Percentiles rank a stretch among this genome's conserved stretches.
Conservation (phyloP, 2,329 filamentous ascomycete genomes). For the Botrytis medusae region DNA sequence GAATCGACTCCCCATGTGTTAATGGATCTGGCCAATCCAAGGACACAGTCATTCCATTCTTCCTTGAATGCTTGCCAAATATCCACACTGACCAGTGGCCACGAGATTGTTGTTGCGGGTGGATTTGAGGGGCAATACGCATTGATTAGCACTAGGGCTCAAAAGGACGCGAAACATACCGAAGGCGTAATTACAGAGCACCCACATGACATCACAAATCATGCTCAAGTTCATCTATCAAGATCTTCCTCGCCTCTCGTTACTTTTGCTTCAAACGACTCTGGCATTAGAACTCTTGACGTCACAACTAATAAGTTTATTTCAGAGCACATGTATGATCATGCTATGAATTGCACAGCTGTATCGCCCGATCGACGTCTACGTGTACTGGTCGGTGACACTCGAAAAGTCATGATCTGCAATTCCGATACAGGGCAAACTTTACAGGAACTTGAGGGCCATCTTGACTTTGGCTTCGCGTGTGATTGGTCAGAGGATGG, state of each 20-base stretch:
- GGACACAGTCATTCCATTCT: constrained; percentile 31
- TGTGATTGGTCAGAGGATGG: constrained; percentile 80
- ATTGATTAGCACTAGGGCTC: constrained; percentile 39
- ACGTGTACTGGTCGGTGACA: constrained; percentile 72
- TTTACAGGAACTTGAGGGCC: constrained; percentile 59
- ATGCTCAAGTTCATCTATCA: constrained; percentile 57
- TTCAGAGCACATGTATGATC: constrained; percentile 54
- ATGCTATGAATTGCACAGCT: constrained; percentile 71
- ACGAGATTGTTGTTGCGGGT: constrained; percentile 43
- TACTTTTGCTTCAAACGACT: constrained; percentile 64
- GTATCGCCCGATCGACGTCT: constrained; percentile 70
- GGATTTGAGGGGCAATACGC: constrained; percentile 44
- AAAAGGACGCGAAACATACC: constrained; percentile 36
- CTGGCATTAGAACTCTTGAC: constrained; percentile 58
- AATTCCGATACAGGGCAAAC: constrained; percentile 65
- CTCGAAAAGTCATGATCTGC: constrained; percentile 62
- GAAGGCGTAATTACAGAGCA: constrained; percentile 48
- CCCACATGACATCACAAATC: constrained; percentile 63
- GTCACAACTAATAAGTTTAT: constrained; percentile 59
- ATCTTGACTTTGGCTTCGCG: constrained; percentile 71
- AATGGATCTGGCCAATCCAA: constrained; percentile 37
- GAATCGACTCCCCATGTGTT: constrained; percentile 22
- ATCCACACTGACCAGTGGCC: constrained; percentile 39
- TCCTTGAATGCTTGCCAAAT: constrained; percentile 35
- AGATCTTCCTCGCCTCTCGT: constrained; percentile 56